A percentile compares a stretch with the other conserved stretches of the same genome.
These are phyloP conservation scores for Eragrostis curvula DNA, from an alignment of 176 grass and related monocot species.

Conservation along the genomic window DNA sequence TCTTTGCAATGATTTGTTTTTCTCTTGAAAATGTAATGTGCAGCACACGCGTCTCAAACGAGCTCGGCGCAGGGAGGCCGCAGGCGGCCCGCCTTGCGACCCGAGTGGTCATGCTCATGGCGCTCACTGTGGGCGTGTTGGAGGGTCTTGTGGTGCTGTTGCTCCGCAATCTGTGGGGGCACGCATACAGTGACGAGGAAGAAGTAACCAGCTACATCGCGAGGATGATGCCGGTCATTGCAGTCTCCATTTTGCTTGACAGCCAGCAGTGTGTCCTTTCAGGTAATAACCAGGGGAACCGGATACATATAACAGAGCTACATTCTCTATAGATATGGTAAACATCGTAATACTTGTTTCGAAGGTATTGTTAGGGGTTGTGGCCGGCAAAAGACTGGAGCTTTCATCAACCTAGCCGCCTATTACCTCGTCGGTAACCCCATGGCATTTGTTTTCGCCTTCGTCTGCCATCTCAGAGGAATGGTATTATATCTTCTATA, in stretches of 20 bases:
- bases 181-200: constrained; percentile 54
- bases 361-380: not conserved
- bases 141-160: constrained; percentile 43
- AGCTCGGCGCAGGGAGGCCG: constrained; percentile 39
- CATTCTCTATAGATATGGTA: not conserved
- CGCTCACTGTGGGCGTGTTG: constrained; percentile 24
- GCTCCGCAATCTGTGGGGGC: constrained; percentile 46
- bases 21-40: no score
- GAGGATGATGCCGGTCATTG: constrained; percentile 51
- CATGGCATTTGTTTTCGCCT: not conserved
- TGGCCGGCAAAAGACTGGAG: not conserved
- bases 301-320: no score
- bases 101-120: constrained; percentile 17
- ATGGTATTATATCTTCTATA: not conserved
- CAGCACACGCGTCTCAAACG: constrained; percentile 66
- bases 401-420: not conserved
- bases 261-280: constrained; percentile 56
- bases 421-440: not conserved
- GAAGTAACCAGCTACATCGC: constrained; percentile 47
- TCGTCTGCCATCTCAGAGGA: not conserved
- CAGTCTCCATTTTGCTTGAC: constrained; percentile 52
- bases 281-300: constrained; percentile 25
- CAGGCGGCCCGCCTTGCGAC: constrained; percentile 18
- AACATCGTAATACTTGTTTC: not conserved
- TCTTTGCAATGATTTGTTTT: no score